phyloP scores from a whole-genome alignment of 2,329 filamentous ascomycete genomes.

The Pleomassaria siparia region DNA sequence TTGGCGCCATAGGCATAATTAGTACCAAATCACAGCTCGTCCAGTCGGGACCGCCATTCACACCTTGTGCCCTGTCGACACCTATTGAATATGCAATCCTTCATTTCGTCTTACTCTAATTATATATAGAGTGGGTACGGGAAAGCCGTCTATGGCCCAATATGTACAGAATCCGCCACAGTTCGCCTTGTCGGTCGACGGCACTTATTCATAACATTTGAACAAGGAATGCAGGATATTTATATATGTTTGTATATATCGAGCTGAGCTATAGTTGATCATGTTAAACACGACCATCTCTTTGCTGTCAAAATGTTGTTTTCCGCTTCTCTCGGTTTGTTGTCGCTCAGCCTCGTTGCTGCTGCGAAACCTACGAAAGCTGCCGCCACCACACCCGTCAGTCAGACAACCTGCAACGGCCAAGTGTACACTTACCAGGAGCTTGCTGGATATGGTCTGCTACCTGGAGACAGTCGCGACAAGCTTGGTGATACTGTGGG shows the following conservation, averaged over 20 bases:
- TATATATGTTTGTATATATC: no score
- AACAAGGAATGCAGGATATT: conserved; percentile 1
- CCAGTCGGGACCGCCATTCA: background rate
- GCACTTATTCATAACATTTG: conserved; percentile 8
- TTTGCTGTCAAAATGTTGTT: conserved; percentile 22
- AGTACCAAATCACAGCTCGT: background rate
- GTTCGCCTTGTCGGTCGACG: background rate
- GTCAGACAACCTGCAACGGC: conserved; percentile 57
- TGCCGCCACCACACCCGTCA: conserved; percentile 14
- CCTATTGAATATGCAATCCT: background rate
- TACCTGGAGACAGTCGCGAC: conserved; percentile 61
- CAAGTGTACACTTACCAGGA: conserved; percentile 66
- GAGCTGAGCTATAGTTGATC: no score
- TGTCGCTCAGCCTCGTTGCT: conserved; percentile 20
- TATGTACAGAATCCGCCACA: conserved; percentile 4
- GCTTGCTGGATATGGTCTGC: conserved; percentile 66
- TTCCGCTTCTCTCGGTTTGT: conserved; percentile 13
- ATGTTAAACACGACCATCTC: conserved; percentile 14
- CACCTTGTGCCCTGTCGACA: background rate
- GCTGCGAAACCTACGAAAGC: conserved; percentile 19
- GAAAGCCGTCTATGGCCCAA: background rate
- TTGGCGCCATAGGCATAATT: background rate
- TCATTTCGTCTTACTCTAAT: background rate
- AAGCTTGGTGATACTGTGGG: conserved; percentile 70
- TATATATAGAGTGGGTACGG: background rate